Evolutionary conservation across 768 basidiomycete genomes (phyloP), one percentile per base, ranked within the genome.

Genomic region (Panaeolus cyanescens): DNA sequence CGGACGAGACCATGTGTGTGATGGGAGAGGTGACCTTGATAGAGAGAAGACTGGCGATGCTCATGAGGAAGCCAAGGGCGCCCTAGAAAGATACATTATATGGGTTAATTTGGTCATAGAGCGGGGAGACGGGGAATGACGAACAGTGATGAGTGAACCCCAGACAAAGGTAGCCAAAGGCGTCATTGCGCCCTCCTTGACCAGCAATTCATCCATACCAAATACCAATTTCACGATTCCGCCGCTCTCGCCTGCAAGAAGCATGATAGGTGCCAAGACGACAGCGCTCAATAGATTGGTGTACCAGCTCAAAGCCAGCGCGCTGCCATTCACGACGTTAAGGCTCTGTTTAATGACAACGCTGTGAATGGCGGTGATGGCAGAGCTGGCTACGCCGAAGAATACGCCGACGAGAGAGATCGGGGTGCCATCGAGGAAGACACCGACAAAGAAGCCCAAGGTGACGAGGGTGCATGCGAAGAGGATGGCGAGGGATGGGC

Each of bases 1-100:
- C 96, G 10, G 95, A 95, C 3, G 94, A 96, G 28, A 97, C 80
- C 96, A 98, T 99, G 74, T 99, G 96, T 2, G 96, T 96, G 72
- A 98, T 95, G 13, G 96, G 96, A 1, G 95, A 96, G 7, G 96
- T 99, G 63, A 98, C 92, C 74, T 99, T 96, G 81, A 99, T 97
- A 25, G 93, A 95, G 31, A 99, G 82, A 62, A 96, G 78, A 64
- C 92, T 93, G 9, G 96, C 95, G 58, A 99, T 85, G 76, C 91
- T 93, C 86, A 99, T 97, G 67, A 96, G 77, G 83, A 97, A 99
- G 9, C 96, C 96, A 56, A 97, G 77, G 17, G 84, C 77, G 32
- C 95, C 95, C 92, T 95, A 62, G 13, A 31, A 28, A 64, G 22
- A 32, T 60, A 25, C 33, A 56, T 50, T 6, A 42, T 25, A 31